phyloP scores from a whole-genome alignment of 257 asterid genomes.

The Agastache rugosa region DNA sequence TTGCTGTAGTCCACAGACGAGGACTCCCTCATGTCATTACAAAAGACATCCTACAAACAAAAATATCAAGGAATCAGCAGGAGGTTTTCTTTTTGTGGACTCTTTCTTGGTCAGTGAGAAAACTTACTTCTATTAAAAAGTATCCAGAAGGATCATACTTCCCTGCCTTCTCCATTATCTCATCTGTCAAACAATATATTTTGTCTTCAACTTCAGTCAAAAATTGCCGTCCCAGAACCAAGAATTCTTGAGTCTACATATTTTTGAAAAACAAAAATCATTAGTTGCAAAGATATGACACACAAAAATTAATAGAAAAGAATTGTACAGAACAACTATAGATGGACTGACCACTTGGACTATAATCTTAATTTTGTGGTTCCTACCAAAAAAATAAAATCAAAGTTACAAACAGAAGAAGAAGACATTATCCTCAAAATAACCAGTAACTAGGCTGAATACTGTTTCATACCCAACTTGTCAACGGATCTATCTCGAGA shows the following conservation, averaged over 20 bases:
- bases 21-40: constrained; percentile 70
- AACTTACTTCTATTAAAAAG: constrained; percentile 81
- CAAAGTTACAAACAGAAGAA: no score
- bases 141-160: constrained; percentile 80
- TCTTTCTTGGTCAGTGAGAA: constrained; percentile 20
- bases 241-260: constrained; percentile 81
- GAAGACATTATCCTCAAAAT: no score
- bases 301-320: not conserved
- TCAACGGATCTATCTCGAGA: no score
- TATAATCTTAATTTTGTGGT: no score
- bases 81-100: constrained; percentile 3
- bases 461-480: no score
- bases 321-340: no score
- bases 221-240: constrained; percentile 82
- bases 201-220: constrained; percentile 83
- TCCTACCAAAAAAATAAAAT: no score
- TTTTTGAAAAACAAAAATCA: no score
- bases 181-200: constrained; percentile 83
- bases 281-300: no score
- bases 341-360: no score
- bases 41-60: constrained; percentile 70
- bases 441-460: no score
- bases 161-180: constrained; percentile 73
- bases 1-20: constrained; percentile 72
- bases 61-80: constrained; percentile 28